Base-by-base conservation (phyloP, 768 basidiomycete species). In the Kwoniella newhampshirensis region DNA sequence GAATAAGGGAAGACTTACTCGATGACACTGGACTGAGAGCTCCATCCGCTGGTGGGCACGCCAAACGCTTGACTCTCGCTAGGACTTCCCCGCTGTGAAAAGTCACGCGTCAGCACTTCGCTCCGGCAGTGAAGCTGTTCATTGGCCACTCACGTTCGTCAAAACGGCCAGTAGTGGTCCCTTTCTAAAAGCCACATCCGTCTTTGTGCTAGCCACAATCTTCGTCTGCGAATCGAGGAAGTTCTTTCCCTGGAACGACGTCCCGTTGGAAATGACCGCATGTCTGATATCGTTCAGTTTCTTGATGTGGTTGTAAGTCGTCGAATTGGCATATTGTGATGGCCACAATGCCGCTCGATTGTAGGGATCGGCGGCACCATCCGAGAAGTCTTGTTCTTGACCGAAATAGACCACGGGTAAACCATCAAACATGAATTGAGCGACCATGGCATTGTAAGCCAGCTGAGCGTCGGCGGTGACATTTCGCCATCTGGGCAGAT, bases 351-450 rank as follows among this genome's bases (percentile, higher is more conserved):
- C 73, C 35, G 59, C 61, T 36, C 73, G 69, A 43, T 73, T 73
- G 53, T 67, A 75, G 18, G 70, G 70, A 49, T 72, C 70, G 8
- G 45, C 63, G 9, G 53, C 60, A 12, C 72, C 74, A 27, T 59
- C 40, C 1, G 55, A 39, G 45, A 74, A 59, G 21, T 74, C 72
- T 45, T 75, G 74, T 53, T 74, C 74, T 47, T 75, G 71, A 1
- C 74, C 74, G 41, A 68, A 71, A 46, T 71, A 71, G 1, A 71
- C 68, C 8, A 69, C 58, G 7, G 74, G 74, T 20, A 75, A 65
- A 21, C 74, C 74, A 35, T 73, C 70, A 58, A 67, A 72, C 41
- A 74, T 61, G 60, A 70, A 71, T 46, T 71, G 70, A 30, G 68
- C 69, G 6, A 73, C 70, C 44, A 73, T 57, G 20, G 74, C 74